Percentiles rank a stretch among this genome's conserved stretches.
These are phyloP conservation scores for Monosporascus ibericus DNA, from an alignment of 2,329 filamentous ascomycete species.

Conservation along the genomic window DNA sequence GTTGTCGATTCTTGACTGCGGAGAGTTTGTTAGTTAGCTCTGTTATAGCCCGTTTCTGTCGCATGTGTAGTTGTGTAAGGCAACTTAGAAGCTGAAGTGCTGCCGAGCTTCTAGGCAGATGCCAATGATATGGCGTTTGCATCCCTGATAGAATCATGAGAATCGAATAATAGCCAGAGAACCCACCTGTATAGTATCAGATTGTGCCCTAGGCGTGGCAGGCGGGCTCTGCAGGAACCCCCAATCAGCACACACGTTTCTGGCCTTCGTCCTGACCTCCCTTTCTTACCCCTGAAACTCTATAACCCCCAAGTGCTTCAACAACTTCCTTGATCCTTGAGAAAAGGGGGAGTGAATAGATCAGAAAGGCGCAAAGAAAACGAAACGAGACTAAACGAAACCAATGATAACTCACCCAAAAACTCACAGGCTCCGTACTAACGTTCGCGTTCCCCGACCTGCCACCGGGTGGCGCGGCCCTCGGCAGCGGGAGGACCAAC, in stretches of 20 bases:
- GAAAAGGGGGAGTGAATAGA: neutral
- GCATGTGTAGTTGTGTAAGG: too few relatives aligned
- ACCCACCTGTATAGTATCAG: slow-evolving; percentile 28
- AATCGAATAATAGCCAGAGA: neutral
- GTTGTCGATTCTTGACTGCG: slow-evolving; percentile 30
- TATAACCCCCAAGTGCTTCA: neutral
- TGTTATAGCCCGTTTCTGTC: too few relatives aligned
- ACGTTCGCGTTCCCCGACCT: slow-evolving; percentile 26
- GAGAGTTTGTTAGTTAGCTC: neutral
- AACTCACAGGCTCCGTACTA: slow-evolving; percentile 24
- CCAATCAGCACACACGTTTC: slow-evolving; percentile 5
- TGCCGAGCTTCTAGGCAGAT: too few relatives aligned
- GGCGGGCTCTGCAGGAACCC: slow-evolving; percentile 14
- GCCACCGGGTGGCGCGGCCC: slow-evolving; percentile 30
- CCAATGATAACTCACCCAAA: slow-evolving; percentile 32
- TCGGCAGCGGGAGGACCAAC: slow-evolving; percentile 40
- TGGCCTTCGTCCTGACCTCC: neutral
- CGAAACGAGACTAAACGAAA: neutral
- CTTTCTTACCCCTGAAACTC: neutral
- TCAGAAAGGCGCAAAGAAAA: neutral
- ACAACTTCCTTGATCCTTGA: too few relatives aligned
- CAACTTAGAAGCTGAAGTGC: too few relatives aligned
- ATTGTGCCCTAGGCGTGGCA: slow-evolving; percentile 14
- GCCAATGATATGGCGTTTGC: slow-evolving; percentile 7
- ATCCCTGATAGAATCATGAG: neutral